Evolutionary conservation across 371 early-diverging fungal genomes (phyloP).

Genomic region (Rhizopus microsporus): DNA sequence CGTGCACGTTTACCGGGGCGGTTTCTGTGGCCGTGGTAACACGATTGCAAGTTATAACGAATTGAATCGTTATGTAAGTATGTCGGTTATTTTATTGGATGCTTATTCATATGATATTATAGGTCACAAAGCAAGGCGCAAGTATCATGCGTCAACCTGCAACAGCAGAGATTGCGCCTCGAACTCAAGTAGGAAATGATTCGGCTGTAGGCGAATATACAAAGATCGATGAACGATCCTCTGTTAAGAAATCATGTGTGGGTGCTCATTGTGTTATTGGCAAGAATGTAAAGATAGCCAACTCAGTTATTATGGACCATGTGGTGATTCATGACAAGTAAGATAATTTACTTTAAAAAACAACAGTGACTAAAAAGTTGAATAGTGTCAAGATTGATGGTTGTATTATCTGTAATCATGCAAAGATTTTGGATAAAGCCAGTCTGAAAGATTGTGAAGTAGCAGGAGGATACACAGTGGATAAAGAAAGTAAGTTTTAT

Average conservation of each 20-base stretch:
- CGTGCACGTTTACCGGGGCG: conserved; percentile 49
- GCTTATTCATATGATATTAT: conserved; percentile 3
- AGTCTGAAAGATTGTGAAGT: conserved; percentile 91
- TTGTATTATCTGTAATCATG: conserved; percentile 83
- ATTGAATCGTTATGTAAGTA: conserved; percentile 78
- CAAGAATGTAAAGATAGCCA: conserved; percentile 91
- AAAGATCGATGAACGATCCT: conserved; percentile 87
- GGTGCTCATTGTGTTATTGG: conserved; percentile 93
- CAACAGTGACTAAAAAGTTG: conserved; percentile 1
- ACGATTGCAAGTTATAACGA: conserved; percentile 85
- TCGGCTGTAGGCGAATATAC: conserved; percentile 89
- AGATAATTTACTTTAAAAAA: conserved; percentile 17
- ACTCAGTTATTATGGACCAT: conserved; percentile 93
- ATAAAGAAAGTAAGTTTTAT: conserved; percentile 63
- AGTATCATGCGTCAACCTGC: conserved; percentile 60
- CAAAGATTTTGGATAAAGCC: conserved; percentile 76
- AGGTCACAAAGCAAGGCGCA: conserved; percentile 62
- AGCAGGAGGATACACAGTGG: conserved; percentile 71
- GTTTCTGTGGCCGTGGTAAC: conserved; percentile 77
- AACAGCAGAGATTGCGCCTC: conserved; percentile 63
- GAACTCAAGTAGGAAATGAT: conserved; percentile 86
- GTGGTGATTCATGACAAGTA: conserved; percentile 86
- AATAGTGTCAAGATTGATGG: conserved; percentile 87
- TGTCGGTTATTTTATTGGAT: conserved; percentile 3
- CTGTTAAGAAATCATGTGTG: conserved; percentile 90